These are phyloP conservation scores for Chalciporus pseudorubinellus DNA, from an alignment of 768 basidiomycete species.

Conservation along the genomic window DNA sequence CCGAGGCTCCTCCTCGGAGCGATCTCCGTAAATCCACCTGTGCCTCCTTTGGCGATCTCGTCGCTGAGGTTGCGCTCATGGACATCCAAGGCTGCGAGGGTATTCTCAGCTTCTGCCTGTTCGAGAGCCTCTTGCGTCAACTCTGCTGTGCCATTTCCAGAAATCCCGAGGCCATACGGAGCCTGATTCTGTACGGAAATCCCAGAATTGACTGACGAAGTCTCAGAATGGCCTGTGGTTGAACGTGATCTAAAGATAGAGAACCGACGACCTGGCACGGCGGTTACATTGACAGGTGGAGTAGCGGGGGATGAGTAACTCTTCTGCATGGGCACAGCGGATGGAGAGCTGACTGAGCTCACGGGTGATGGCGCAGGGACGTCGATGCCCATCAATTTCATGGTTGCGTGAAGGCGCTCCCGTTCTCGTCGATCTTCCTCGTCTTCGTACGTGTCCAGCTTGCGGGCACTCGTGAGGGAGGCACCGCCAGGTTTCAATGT, in stretches of 20 bases:
- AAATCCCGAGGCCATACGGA: slow-evolving; percentile 30
- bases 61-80: slow-evolving; percentile 70
- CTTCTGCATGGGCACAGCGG: slow-evolving; percentile 40
- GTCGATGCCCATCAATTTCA: slow-evolving; percentile 92
- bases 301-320: slow-evolving; percentile 38
- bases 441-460: slow-evolving; percentile 86
- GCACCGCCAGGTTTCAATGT: slow-evolving; percentile 66
- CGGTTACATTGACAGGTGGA: slow-evolving; percentile 25
- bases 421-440: slow-evolving; percentile 88
- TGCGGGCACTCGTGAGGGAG: slow-evolving; percentile 61
- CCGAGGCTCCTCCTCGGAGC: slow-evolving; percentile 41
- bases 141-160: slow-evolving; percentile 33
- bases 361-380: slow-evolving; percentile 51
- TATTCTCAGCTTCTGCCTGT: slow-evolving; percentile 74
- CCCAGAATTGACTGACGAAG: slow-evolving; percentile 48
- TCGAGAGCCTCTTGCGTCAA: slow-evolving; percentile 76
- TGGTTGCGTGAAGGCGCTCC: slow-evolving; percentile 83
- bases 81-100: slow-evolving; percentile 74
- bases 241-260: slow-evolving; percentile 68
- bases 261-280: slow-evolving; percentile 49
- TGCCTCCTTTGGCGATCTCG: slow-evolving; percentile 72
- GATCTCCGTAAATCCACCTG: slow-evolving; percentile 80
- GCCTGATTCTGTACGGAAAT: slow-evolving; percentile 37
- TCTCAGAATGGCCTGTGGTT: slow-evolving; percentile 41
- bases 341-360: slow-evolving; percentile 18